Base-by-base conservation (phyloP, 441 rosid species). In the Brassica balearica region DNA sequence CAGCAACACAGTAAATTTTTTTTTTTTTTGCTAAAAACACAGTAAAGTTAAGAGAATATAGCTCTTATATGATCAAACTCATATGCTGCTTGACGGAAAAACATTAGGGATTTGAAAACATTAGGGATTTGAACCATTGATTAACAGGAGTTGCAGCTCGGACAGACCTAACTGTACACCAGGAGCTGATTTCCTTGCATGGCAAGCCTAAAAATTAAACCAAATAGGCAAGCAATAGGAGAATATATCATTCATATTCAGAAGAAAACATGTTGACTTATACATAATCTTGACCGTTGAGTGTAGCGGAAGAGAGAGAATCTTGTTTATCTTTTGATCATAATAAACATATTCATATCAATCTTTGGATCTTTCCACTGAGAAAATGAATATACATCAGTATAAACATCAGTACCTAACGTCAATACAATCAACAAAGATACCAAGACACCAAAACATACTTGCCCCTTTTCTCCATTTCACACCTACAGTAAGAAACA, bases 151-250 rank as follows among this genome's bases (percentile, higher is more conserved):
- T 43, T 43, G 53, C 1, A 43, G 53, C 14, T 43, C 53, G 0
- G 5, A 5, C 5, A 43, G 53, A 11, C 14, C 14, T 43, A 43
- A 43, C 5, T 12, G 53, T 43, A 11, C 53, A 43, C 53, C 53
- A 43, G 14, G 53, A 43, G 53, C 53, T 43, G 14, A 43, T 43
- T 43, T 41, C 48, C 14, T 43, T 43, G 53, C 53, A 11, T 43
- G 53, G n/a, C 14, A 43, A 43, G 53, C 14, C 14, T 11, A 11
- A 43, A 10, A 43, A 43, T 11, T 11, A 43, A 11, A 43, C 53
- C 14, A 43, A 43, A 41, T 9, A 10, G 53, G n/a, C 80, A 80
- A 75, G 77, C 76, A 60, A 69, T 15, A 15, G 17, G 17, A 15
- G 17, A 15, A 27, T 2, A 56, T 59, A 20, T 1, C n/a, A 58